Base-by-base conservation (phyloP, 441 rosid genomes). In the Gossypium trilobum region DNA sequence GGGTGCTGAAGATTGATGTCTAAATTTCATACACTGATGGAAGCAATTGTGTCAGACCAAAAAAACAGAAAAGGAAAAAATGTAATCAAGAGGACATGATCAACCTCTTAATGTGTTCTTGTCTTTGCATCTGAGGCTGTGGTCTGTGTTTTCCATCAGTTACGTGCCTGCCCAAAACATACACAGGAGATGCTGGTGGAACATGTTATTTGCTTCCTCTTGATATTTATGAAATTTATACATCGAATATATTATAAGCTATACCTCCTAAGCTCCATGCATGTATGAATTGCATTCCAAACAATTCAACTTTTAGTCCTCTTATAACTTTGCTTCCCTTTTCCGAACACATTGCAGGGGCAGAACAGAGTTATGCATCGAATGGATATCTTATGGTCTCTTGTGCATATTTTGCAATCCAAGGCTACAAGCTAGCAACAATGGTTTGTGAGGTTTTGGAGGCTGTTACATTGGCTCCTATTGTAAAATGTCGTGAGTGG, bases 361-460 rank as follows among this genome's bases (percentile, higher is more conserved):
- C 90, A 88, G 77, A 82, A 85, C 82, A 85, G 81, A 78, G 81
- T 79, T 31, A 83, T 87, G 87, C 95, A 90, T 67, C 87, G 97
- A 84, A 88, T 93, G 98, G 98, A 91, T 82, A 81, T 93, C 74
- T 80, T 93, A 75, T 93, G 97, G 96, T 87, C 93, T 22, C 88
- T 93, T 20, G 91, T 89, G 74, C 98, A 91, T 79, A 78, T 86
- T 74, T 81, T 93, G 78, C 97, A 90, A 77, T 87, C 86, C 71
- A 87, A 91, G 78, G 73, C 86, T 57, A 80, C 83, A 57, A 78
- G 57, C 76, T 83, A 84, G 87, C 66, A 42, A 4, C 60, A 59
- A 67, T 48, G 80, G 78, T 60, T 36, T 44, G 75, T 73, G 55
- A 71, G 36, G 64, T 78, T 57, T n/a, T 58, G 74, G 70, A 75